Base-by-base conservation (phyloP, 2,329 filamentous ascomycete species). In the Pseudocercospora pini-densiflorae region DNA sequence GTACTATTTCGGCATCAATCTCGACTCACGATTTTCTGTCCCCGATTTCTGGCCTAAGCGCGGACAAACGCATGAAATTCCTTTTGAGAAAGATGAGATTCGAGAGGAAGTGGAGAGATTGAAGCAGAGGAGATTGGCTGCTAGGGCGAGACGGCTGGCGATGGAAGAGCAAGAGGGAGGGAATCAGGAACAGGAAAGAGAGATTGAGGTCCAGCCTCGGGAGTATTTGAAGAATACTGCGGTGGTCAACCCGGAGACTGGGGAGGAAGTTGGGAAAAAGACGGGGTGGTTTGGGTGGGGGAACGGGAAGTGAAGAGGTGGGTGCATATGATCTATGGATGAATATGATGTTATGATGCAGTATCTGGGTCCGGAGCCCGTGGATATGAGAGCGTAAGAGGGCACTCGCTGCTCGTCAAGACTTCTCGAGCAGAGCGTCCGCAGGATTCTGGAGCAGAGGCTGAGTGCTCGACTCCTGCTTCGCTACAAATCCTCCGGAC, bases 1-100 rank as follows among this genome's bases (percentile, higher is more conserved):
- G 95, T 98, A 96, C 86, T 99, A 99, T 85, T 99, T 98, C 81
- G 95, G 95, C 78, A 97, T 94, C 64, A 99, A 99, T 81, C 92
- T 99, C 77, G 95, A 99, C 81, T 87, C 90, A 72, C 90, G 93
- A 70, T 99, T 99, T 84, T 83, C 87, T 57, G 92, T 98, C 1
- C 89, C 91, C 23, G 92, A 91, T 65, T 99, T 99, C 85, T 99
- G 95, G 95, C 95, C 95, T 29, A 92, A 90, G 75, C 85, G 89
- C 4, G 89, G 91, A 70, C 86, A 94, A 77, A 90, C 90, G 67
- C 90, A 95, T 81, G 87, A 86, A 75, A 87, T 95, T 54, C 92
- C 92, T 1, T 87, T 87, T 66, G 92, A 95, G 72, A 84, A 85
- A 70, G 92, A 95, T 63, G 92, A 96, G 80, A 95, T 99, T 75